phyloP scores from a whole-genome alignment of 2,329 filamentous ascomycete species.

The Trichoderma asperellum region DNA sequence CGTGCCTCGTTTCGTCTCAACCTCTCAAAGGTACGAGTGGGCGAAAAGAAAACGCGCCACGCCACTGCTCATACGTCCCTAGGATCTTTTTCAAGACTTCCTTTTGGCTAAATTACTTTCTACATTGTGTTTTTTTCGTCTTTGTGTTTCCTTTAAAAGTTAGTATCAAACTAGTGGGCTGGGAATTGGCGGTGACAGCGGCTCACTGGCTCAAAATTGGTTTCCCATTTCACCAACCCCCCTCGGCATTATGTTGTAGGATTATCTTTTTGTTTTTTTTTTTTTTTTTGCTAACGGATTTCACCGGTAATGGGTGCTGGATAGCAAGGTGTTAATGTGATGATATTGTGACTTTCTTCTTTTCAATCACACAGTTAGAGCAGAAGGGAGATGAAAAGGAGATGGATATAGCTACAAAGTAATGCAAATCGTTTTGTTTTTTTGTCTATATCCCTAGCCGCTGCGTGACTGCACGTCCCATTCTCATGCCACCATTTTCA shows the following conservation, averaged over 20 bases:
- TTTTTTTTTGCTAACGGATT: conserved; percentile 5
- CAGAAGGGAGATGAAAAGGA: not conserved
- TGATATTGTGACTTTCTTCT: conserved; percentile 3
- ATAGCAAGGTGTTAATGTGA: conserved; percentile 23
- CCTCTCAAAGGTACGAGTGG: not conserved
- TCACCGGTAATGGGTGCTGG: conserved; percentile 15
- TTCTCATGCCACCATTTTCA: not conserved
- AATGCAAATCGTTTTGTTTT: not conserved
- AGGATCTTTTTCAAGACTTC: not conserved
- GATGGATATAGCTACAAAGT: not conserved
- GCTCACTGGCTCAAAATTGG: not conserved
- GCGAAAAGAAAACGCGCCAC: not conserved
- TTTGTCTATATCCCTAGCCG: not conserved
- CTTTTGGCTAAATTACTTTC: not conserved
- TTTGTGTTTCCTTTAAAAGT: not conserved
- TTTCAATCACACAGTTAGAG: not conserved
- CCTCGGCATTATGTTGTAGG: not conserved
- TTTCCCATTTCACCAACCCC: not conserved
- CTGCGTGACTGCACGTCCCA: not conserved
- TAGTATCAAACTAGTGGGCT: not conserved
- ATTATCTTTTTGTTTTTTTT: not conserved
- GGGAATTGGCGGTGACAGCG: not conserved
- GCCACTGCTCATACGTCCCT: not conserved
- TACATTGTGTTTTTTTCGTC: not conserved
- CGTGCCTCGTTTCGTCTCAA: not conserved